phyloP scores from a whole-genome alignment of 208 protist species.

The Endotrypanum monterogeii region DNA sequence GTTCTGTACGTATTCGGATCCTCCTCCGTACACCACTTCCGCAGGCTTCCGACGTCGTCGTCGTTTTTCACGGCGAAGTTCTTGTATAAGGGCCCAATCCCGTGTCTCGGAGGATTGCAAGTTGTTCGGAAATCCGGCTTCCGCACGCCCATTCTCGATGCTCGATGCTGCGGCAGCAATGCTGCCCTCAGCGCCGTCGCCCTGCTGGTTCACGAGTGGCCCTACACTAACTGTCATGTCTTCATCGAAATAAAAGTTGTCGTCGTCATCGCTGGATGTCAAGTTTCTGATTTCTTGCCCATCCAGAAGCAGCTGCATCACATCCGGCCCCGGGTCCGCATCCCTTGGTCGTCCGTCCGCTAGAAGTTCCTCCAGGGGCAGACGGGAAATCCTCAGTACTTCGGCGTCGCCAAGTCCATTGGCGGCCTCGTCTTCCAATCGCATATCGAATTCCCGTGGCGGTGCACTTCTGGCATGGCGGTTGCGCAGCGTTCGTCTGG shows the following conservation, averaged over 20 bases:
- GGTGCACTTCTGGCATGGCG: not conserved
- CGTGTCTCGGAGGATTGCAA: constrained; percentile 17
- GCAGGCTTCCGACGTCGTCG: constrained; percentile 32
- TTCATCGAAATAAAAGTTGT: constrained; percentile 15
- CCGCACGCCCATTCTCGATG: constrained; percentile 7
- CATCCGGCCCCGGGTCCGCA: constrained; percentile 40
- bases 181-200: not conserved
- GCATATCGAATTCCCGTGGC: constrained; percentile 23
- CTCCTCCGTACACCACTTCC: constrained; percentile 43
- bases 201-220: constrained; percentile 8
- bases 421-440: constrained; percentile 22
- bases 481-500: constrained; percentile 16
- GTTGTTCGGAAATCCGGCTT: constrained; percentile 11
- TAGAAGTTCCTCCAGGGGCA: constrained; percentile 35
- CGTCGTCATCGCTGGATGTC: constrained; percentile 19
- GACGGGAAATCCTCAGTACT: constrained; percentile 22
- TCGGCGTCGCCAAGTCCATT: constrained; percentile 28
- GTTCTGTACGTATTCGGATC: constrained; percentile 30
- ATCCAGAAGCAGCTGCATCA: constrained; percentile 59
- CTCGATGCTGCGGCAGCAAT: not conserved
- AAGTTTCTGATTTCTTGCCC: constrained; percentile 30
- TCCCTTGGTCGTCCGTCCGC: constrained; percentile 40
- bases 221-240: not conserved
- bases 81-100: constrained; percentile 28
- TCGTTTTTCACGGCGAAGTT: constrained; percentile 30